Base-by-base conservation (phyloP, 2,329 filamentous ascomycete genomes). In the Camptophora hylomeconis region DNA sequence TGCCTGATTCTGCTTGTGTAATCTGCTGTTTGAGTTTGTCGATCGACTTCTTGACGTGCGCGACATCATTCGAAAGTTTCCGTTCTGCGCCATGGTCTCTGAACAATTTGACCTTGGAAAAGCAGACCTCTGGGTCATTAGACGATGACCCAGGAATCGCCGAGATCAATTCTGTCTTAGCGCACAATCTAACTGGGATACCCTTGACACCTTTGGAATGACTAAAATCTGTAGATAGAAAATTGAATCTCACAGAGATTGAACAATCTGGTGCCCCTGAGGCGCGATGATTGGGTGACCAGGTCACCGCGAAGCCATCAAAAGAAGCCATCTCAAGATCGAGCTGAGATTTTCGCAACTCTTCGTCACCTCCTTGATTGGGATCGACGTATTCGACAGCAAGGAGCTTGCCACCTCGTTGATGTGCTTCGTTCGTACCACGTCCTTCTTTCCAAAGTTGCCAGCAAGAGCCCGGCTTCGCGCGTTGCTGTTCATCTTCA, bases 121-220 rank as follows among this genome's bases (percentile, higher is more conserved):
- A 95, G 53, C 81, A 87, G 13, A 93, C 75, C 53, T 95, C 86
- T 2, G 72, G 59, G 10, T 57, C 37, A 23, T 37, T 38, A 28
- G 26, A 33, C 11, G 31, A 18, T 7, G 25, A 19, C 10, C 17
- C 17, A 5, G 64, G 56, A 15, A 67, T 65, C 10, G 63, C 56
- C 0, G 67, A 57, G 1, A 87, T 35, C 7, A 75, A 56, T 39
- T 80, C 78, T 0, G 89, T 95, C 56, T 95, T 95, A 9, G 86
- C 75, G 53, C 87, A 95, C 1, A 95, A 67, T 31, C 89, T 67
- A 4, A 98, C 86, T 0, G 89, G 87, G 40, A 95, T 94, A 19
- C 89, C 89, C 56, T 95, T 98, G 26, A 98, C 89, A 24, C 89
- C 89, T 50, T 98, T 98, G 7, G 89, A 95, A 50, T 95, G 89